phyloP scores from a whole-genome alignment of 1,284 basidiomycete species.

The Trichosporon asahii region DNA sequence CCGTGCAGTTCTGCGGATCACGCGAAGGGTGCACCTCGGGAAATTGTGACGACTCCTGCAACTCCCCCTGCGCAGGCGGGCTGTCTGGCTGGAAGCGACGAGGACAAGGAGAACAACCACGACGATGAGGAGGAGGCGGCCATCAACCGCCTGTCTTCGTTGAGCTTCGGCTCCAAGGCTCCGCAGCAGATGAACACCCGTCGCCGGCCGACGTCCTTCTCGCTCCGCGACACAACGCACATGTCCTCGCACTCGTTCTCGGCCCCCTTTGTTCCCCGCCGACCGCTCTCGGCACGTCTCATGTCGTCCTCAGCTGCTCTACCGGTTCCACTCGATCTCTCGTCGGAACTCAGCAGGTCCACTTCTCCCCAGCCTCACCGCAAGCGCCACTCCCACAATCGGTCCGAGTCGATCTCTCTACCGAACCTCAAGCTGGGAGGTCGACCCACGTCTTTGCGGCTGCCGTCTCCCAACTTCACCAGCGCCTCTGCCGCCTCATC shows the following conservation, averaged over 20 bases:
- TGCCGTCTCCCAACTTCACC: conserved; percentile 35
- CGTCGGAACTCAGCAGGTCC: conserved; percentile 25
- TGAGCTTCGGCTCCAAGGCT: conserved; percentile 43
- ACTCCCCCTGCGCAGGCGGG: conserved; percentile 29
- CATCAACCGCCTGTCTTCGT: conserved; percentile 32
- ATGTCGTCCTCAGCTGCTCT: conserved; percentile 10
- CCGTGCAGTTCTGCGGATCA: not conserved
- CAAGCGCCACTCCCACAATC: conserved; percentile 46
- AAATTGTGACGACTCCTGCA: conserved; percentile 39
- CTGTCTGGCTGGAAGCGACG: conserved; percentile 10
- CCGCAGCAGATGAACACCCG: conserved; percentile 7
- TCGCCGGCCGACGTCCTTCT: conserved; percentile 21
- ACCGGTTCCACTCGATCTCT: conserved; percentile 15
- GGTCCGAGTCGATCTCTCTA: conserved; percentile 48
- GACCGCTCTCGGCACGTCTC: not conserved
- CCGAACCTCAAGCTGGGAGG: conserved; percentile 43
- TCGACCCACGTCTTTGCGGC: conserved; percentile 38
- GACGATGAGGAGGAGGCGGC: conserved; percentile 23
- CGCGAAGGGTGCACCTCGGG: conserved; percentile 18
- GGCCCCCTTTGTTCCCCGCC: not conserved
- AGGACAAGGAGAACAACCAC: conserved; percentile 16
- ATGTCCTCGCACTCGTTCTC: conserved; percentile 10
- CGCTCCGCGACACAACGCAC: conserved; percentile 15
- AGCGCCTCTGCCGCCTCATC: conserved; percentile 32
- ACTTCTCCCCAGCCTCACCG: conserved; percentile 14